Percentiles rank a stretch among this genome's conserved stretches.
These are phyloP conservation scores for Aspergillus caelatus DNA, from an alignment of 2,329 filamentous ascomycete species.

Conservation along the genomic window DNA sequence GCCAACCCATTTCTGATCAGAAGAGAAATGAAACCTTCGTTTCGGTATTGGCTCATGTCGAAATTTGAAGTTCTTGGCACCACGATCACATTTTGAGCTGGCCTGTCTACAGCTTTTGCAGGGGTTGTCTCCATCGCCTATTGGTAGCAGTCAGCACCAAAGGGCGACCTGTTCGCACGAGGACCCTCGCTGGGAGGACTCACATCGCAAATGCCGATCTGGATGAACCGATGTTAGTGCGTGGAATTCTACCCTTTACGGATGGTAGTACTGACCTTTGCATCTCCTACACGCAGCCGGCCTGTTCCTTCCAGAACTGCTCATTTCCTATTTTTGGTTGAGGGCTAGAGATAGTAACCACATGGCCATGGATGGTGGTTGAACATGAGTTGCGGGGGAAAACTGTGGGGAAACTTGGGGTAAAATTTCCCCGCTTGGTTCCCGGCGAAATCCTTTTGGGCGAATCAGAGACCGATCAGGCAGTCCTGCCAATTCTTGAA, in stretches of 20 bases:
- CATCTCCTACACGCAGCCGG: neutral
- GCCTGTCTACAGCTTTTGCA: neutral
- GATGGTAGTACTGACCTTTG: neutral
- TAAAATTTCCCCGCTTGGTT: neutral
- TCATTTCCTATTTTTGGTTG: neutral
- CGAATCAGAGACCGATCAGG: too few relatives aligned
- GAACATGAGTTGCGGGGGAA: neutral
- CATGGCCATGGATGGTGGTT: neutral
- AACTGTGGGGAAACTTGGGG: neutral
- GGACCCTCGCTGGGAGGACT: neutral
- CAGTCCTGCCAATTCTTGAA: too few relatives aligned
- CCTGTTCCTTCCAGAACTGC: neutral
- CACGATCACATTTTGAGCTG: neutral
- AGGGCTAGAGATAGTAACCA: neutral
- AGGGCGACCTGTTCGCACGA: neutral
- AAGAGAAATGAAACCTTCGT: constrained; percentile 8
- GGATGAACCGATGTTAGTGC: neutral
- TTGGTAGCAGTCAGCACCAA: neutral
- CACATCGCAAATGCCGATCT: constrained; percentile 5
- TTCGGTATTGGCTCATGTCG: constrained; percentile 3
- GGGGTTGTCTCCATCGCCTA: neutral
- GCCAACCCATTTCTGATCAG: constrained; percentile 10
- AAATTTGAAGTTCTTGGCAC: constrained; percentile 4
- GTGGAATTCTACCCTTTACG: neutral
- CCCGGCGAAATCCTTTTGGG: too few relatives aligned